Conservation (phyloP, 257 asterid genomes). For the Petunia secreta region DNA sequence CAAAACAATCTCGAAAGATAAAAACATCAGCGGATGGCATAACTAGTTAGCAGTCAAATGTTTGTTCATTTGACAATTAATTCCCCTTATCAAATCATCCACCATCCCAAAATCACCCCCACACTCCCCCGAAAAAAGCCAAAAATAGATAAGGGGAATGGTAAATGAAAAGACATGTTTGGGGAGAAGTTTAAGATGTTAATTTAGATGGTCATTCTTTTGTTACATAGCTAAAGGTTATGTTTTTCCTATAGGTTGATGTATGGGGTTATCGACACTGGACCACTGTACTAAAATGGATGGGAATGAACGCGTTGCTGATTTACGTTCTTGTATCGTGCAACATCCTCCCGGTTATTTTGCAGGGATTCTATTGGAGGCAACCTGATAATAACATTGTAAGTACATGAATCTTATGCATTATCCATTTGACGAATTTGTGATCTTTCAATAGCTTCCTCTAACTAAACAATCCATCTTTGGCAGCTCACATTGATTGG, state of each 20-base stretch:
- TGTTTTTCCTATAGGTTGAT: constrained; percentile 49
- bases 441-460: background rate
- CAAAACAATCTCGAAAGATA: constrained; percentile 20
- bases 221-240: background rate
- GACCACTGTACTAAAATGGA: constrained; percentile 52
- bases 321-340: constrained; percentile 62
- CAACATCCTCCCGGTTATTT: constrained; percentile 57
- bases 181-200: background rate
- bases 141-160: background rate
- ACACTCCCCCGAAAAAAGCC: background rate
- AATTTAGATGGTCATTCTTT: background rate
- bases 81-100: background rate
- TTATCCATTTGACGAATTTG: background rate
- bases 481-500: constrained; percentile 30
- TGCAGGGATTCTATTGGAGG: constrained; percentile 68
- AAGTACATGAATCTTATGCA: constrained; percentile 23
- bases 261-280: constrained; percentile 51
- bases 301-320: constrained; percentile 59
- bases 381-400: constrained; percentile 57
- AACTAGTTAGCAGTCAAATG: background rate
- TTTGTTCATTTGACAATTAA: background rate
- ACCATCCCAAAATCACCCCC: background rate
- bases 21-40: constrained; percentile 17
- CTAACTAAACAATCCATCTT: background rate
- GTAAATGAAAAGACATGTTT: background rate